These are phyloP conservation scores for Nelumbo lutea DNA, from an alignment of 164 flowering plant species.

Conservation along the genomic window DNA sequence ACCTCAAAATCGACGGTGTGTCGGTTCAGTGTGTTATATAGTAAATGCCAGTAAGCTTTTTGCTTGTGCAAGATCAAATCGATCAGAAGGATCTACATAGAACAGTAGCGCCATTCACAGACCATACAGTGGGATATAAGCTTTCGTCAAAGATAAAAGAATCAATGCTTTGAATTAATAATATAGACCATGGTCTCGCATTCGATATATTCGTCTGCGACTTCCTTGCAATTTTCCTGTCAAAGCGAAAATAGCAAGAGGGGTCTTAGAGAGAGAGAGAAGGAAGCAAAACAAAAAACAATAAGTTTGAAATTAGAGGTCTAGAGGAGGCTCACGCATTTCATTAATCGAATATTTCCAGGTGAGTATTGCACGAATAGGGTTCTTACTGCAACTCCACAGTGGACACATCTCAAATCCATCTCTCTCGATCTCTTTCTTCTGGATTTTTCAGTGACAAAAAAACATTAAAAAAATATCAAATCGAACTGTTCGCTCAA, in stretches of 20 bases:
- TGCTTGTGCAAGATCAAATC: slow-evolving; percentile 85
- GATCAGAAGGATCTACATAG: slow-evolving; percentile 55
- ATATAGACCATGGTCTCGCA: slow-evolving; percentile 72
- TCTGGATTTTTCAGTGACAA: too few relatives aligned
- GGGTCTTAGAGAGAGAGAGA: neutral
- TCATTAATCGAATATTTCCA: slow-evolving; percentile 80
- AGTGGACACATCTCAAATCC: slow-evolving; percentile 59
- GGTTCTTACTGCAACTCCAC: slow-evolving; percentile 44
- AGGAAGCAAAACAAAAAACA: neutral
- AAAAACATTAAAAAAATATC: too few relatives aligned
- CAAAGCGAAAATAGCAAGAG: neutral
- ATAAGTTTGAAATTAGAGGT: neutral
- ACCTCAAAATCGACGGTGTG: slow-evolving; percentile 43
- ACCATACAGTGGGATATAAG: neutral
- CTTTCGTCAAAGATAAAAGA: neutral
- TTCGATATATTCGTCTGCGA: slow-evolving; percentile 91
- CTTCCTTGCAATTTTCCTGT: slow-evolving; percentile 67
- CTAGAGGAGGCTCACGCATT: slow-evolving; percentile 48
- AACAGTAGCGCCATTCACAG: neutral
- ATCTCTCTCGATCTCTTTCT: slow-evolving; percentile 9
- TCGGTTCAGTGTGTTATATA: slow-evolving; percentile 44
- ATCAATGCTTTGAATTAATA: neutral
- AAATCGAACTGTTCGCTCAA: too few relatives aligned
- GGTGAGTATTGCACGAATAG: slow-evolving; percentile 80
- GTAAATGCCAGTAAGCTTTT: slow-evolving; percentile 76